Conservation (phyloP, 768 basidiomycete genomes). For the Amanita thiersii region DNA sequence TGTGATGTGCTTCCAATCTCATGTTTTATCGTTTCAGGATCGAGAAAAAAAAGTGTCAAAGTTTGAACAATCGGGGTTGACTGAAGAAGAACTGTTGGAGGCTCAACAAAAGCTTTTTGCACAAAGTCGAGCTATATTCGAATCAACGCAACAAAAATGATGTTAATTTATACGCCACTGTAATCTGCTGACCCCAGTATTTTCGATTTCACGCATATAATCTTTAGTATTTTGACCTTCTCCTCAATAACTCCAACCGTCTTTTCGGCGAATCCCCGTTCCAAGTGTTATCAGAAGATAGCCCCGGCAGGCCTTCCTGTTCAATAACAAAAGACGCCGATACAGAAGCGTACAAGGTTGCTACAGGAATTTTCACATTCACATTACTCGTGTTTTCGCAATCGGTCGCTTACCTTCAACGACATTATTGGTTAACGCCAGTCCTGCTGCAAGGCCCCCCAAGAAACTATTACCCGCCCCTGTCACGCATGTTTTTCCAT, state of each 20-base stretch:
- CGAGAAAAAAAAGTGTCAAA: constrained; percentile 91
- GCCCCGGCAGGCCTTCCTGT: constrained; percentile 64
- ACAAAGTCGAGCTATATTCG: constrained; percentile 76
- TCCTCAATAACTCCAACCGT: constrained; percentile 46
- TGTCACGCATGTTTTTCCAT: no score
- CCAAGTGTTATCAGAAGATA: constrained; percentile 45
- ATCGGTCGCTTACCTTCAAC: constrained; percentile 45
- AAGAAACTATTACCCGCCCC: constrained; percentile 91
- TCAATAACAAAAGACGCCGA: constrained; percentile 82
- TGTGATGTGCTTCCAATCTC: constrained; percentile 5
- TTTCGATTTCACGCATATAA: constrained; percentile 3
- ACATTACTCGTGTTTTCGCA: constrained; percentile 1
- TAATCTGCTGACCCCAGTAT: neutral
- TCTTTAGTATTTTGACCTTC: constrained; percentile 18
- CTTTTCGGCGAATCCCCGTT: constrained; percentile 59
- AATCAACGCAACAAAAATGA: constrained; percentile 47
- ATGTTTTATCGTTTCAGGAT: constrained; percentile 30
- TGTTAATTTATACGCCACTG: constrained; percentile 1
- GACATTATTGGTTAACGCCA: constrained; percentile 49
- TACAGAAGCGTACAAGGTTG: constrained; percentile 65
- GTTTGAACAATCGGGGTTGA: constrained; percentile 80
- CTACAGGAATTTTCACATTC: constrained; percentile 26
- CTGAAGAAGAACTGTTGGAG: constrained; percentile 81
- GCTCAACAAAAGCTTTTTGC: constrained; percentile 92
- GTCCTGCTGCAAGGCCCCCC: constrained; percentile 75